Percentiles rank a stretch among this genome's conserved stretches.
These are phyloP conservation scores for Trypanosoma congolense DNA, from an alignment of 208 protist genomes.

Conservation along the genomic window DNA sequence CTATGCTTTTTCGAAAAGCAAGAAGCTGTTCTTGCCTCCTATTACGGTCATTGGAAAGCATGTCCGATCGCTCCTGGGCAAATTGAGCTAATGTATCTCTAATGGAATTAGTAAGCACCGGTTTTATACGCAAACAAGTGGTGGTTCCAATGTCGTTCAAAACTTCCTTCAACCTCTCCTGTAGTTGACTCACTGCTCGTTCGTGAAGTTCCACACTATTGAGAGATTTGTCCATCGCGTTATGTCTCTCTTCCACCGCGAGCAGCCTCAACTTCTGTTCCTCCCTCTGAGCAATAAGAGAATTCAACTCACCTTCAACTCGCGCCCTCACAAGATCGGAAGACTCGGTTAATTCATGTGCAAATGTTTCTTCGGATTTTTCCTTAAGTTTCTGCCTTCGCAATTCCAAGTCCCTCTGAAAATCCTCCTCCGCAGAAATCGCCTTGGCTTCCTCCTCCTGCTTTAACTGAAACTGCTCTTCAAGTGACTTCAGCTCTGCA, in stretches of 20 bases:
- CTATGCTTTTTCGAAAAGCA: slow-evolving; percentile 17
- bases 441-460: slow-evolving; percentile 12
- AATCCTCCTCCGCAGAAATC: not conserved
- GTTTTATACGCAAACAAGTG: slow-evolving; percentile 31
- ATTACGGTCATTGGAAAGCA: slow-evolving; percentile 27
- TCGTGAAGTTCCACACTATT: slow-evolving; percentile 12
- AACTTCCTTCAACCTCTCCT: slow-evolving; percentile 23
- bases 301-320: slow-evolving; percentile 12
- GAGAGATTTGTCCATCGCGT: slow-evolving; percentile 24
- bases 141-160: slow-evolving; percentile 28
- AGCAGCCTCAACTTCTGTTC: slow-evolving; percentile 12
- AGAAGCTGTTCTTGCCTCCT: slow-evolving; percentile 16
- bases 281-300: slow-evolving; percentile 7
- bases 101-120: slow-evolving; percentile 31
- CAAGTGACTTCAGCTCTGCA: slow-evolving; percentile 24
- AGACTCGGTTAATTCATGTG: not conserved
- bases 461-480: slow-evolving; percentile 15
- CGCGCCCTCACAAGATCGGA: slow-evolving; percentile 4
- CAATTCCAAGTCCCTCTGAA: slow-evolving; percentile 14
- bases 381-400: slow-evolving; percentile 9
- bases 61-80: slow-evolving; percentile 33
- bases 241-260: slow-evolving; percentile 14
- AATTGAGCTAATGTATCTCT: slow-evolving; percentile 31
- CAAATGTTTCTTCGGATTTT: not conserved
- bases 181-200: slow-evolving; percentile 16